A percentile compares a stretch with the other conserved stretches of the same genome.
Conservation (phyloP, 2,329 filamentous ascomycete genomes). For the Claviceps sp. region DNA sequence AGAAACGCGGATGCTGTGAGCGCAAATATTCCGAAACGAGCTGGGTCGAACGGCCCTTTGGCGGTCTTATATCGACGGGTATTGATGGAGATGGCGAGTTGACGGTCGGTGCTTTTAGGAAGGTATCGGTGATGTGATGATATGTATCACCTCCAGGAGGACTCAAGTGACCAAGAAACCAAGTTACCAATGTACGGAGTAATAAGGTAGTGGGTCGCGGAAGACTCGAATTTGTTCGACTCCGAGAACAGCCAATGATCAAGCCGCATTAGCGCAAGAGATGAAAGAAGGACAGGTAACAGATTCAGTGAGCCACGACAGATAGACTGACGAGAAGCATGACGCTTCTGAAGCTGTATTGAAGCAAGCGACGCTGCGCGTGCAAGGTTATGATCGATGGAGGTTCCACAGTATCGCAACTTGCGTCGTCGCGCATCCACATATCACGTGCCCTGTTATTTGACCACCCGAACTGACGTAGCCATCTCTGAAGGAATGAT, state of each 20-base stretch:
- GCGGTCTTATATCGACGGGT: not conserved
- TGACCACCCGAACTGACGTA: not conserved
- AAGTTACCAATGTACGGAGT: constrained; percentile 4
- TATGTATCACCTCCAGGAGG: constrained; percentile 8
- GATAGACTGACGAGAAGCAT: not conserved
- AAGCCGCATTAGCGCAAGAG: constrained; percentile 3
- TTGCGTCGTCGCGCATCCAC: not conserved
- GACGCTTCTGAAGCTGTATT: not conserved
- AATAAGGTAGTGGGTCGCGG: constrained; percentile 7
- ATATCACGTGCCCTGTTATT: constrained; percentile 1
- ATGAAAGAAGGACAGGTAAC: not conserved
- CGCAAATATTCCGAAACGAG: constrained; percentile 6
- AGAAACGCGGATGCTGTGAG: not conserved
- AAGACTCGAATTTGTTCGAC: constrained; percentile 6
- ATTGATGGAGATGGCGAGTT: not conserved
- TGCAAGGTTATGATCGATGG: constrained; percentile 2
- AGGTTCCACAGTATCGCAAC: constrained; percentile 2
- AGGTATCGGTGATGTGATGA: constrained; percentile 2
- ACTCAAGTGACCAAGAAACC: not conserved
- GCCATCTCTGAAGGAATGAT: not conserved
- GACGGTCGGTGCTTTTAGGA: not conserved
- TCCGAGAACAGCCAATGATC: constrained; percentile 2
- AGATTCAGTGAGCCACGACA: not conserved
- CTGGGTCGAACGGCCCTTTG: constrained; percentile 1
- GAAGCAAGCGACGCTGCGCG: constrained; percentile 3